Evolutionary conservation across 345 rosid species (phyloP).

Genomic region (Lepidium africanum): DNA sequence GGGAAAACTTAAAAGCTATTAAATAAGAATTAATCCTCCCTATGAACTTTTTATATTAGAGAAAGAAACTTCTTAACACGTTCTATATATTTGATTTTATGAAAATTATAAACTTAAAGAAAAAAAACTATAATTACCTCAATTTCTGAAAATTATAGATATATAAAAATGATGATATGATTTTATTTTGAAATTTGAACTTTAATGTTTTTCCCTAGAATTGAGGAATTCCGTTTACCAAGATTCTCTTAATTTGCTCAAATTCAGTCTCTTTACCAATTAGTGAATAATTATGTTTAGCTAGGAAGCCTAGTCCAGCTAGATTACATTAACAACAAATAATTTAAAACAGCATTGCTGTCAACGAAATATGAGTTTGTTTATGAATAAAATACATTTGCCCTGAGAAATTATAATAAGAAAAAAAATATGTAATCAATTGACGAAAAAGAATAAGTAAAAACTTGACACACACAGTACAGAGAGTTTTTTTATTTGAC

Average conservation of each 20-base stretch:
- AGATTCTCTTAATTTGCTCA: constrained; percentile 33
- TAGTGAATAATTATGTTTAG: constrained; percentile 18
- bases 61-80: not conserved
- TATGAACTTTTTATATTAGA: not conserved
- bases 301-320: constrained; percentile 13
- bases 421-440: not conserved
- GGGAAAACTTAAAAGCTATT: not conserved
- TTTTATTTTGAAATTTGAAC: constrained; percentile 16
- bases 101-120: not conserved
- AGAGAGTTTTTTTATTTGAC: constrained; percentile 16
- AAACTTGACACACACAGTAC: constrained; percentile 13
- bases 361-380: not conserved
- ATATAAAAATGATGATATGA: not conserved
- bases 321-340: not conserved
- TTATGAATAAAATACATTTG: not conserved
- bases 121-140: not conserved
- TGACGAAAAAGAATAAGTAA: not conserved
- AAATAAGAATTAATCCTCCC: not conserved
- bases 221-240: constrained; percentile 33
- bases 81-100: not conserved
- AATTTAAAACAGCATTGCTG: not conserved
- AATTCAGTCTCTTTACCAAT: constrained; percentile 22
- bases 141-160: not conserved
- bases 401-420: not conserved
- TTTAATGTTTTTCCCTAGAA: constrained; percentile 7